Percentiles rank a stretch among this genome's conserved stretches.
These are phyloP conservation scores for Thecaphora thlaspeos DNA, from an alignment of 1,284 basidiomycete genomes.

Conservation along the genomic window DNA sequence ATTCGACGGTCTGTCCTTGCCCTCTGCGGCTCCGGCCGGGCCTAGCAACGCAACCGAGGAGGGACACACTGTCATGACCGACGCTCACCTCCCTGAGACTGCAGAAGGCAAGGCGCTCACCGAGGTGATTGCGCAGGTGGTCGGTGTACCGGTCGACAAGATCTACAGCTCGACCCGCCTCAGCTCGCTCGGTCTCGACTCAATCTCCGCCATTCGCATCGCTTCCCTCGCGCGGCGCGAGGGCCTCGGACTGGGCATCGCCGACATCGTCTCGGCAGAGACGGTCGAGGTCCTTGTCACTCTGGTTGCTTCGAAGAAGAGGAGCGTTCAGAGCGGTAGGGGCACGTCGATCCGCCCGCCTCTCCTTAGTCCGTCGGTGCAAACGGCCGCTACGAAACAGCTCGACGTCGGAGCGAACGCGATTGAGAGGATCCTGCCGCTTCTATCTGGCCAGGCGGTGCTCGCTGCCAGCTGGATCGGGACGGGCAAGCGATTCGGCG, in stretches of 20 bases:
- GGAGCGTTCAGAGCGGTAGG: too few species aligned
- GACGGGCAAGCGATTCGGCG: constrained; percentile 11
- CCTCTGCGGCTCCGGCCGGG: background rate
- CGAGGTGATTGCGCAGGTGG: constrained; percentile 21
- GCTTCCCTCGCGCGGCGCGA: constrained; percentile 35
- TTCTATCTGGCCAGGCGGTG: constrained; percentile 41
- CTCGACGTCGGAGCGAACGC: background rate
- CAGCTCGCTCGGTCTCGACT: constrained; percentile 48
- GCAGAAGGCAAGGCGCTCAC: constrained; percentile 26
- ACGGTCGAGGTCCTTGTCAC: constrained; percentile 28
- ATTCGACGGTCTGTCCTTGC: background rate
- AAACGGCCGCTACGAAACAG: background rate
- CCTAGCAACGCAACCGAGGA: constrained; percentile 2
- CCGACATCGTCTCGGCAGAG: constrained; percentile 38
- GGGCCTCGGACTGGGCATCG: constrained; percentile 31
- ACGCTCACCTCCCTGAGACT: constrained; percentile 7
- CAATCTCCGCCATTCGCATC: constrained; percentile 50
- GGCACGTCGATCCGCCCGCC: too few species aligned
- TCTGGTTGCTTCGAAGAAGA: constrained; percentile 7
- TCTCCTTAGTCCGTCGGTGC: too few species aligned
- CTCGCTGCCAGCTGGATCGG: constrained; percentile 33
- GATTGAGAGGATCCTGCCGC: constrained; percentile 34
- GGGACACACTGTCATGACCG: background rate
- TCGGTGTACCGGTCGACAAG: constrained; percentile 12
- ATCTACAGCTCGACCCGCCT: constrained; percentile 28